phyloP scores from a whole-genome alignment of 371 early-diverging fungal genomes.

The Saksenaea vasiformis region DNA sequence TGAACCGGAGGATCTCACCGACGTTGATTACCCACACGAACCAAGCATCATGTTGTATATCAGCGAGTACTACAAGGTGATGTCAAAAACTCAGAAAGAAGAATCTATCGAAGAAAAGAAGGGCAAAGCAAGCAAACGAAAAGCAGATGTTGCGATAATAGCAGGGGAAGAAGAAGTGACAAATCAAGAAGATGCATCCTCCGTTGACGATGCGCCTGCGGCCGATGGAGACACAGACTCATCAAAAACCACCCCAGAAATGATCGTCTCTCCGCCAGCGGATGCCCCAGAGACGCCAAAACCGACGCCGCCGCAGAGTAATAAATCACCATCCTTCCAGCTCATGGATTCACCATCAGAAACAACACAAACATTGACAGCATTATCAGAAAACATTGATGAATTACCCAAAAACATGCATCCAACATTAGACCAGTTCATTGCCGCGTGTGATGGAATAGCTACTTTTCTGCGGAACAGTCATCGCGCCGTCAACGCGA shows the following conservation, averaged over 20 bases:
- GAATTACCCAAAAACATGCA: neutral
- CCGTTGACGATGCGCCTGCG: neutral
- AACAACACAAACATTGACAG: neutral
- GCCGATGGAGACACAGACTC: neutral
- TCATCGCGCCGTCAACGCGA: neutral
- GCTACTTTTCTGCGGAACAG: neutral
- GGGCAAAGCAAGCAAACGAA: constrained; percentile 19
- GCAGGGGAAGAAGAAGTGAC: neutral
- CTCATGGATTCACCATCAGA: neutral
- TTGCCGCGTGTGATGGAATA: neutral
- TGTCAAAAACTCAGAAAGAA: constrained; percentile 33
- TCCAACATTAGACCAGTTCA: neutral
- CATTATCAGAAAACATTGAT: neutral
- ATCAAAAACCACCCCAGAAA: neutral
- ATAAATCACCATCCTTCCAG: neutral
- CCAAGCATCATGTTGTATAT: constrained; percentile 56
- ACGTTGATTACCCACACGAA: constrained; percentile 52
- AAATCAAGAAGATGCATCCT: neutral
- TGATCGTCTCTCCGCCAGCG: constrained; percentile 5
- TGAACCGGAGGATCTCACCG: constrained; percentile 50
- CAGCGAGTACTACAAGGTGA: constrained; percentile 49
- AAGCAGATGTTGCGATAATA: neutral
- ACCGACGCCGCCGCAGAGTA: neutral
- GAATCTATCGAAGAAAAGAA: constrained; percentile 17
- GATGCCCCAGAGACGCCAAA: neutral